These are phyloP conservation scores for Miamiensis avidus DNA, from an alignment of 169 alveolate species.

Conservation along the genomic window DNA sequence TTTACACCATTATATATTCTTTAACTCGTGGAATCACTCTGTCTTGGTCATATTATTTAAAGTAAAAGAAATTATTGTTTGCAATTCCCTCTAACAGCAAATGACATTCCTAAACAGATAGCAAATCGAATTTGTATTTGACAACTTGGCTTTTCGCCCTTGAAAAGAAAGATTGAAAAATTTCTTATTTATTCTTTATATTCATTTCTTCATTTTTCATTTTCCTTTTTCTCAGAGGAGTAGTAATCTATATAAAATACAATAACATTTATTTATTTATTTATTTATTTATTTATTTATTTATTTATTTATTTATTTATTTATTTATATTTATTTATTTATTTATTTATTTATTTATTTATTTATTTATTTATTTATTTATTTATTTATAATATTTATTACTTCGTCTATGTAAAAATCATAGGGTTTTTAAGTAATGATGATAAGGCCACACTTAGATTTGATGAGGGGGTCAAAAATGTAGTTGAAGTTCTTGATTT, in stretches of 20 bases:
- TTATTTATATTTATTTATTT: slow-evolving; percentile 14
- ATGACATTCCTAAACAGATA: background rate
- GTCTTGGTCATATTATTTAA: no score
- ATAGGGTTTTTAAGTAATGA: background rate
- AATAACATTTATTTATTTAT: background rate
- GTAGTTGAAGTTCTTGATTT: background rate
- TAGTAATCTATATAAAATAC: background rate
- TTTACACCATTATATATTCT: background rate
- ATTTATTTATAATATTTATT: slow-evolving; percentile 6
- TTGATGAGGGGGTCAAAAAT: background rate
- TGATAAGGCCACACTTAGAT: background rate
- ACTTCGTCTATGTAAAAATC: background rate
- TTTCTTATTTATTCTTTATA: background rate
- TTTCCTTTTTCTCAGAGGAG: no score
- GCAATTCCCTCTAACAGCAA: background rate
- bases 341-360: slow-evolving; percentile 14
- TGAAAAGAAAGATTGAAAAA: no score
- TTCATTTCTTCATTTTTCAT: background rate
- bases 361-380: slow-evolving; percentile 14
- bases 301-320: slow-evolving; percentile 14
- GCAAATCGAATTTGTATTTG: background rate
- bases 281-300: slow-evolving; percentile 14
- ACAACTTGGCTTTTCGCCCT: background rate
- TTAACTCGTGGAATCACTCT: background rate
- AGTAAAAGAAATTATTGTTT: no score